A percentile compares a stretch with the other conserved stretches of the same genome.
These are phyloP conservation scores for Lentinula aciculospora DNA, from an alignment of 768 basidiomycete species.

Conservation along the genomic window DNA sequence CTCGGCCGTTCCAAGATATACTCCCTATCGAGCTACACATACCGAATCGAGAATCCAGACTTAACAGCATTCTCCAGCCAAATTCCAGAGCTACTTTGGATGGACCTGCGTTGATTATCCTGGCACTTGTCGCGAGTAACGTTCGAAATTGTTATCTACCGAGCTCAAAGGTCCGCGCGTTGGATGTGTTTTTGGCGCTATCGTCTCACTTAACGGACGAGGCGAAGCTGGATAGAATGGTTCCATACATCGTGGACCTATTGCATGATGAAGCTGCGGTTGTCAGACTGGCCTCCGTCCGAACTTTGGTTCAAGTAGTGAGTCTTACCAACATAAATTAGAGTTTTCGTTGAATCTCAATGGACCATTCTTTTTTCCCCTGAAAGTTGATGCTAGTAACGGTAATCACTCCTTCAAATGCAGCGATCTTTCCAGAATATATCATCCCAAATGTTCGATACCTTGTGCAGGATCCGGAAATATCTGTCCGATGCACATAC, in stretches of 20 bases:
- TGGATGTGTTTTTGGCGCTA: conserved; percentile 85
- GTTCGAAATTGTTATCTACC: conserved; percentile 84
- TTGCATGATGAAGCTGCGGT: conserved; percentile 79
- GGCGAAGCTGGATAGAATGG: conserved; percentile 88
- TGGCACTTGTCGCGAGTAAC: conserved; percentile 84
- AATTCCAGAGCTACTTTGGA: conserved; percentile 61
- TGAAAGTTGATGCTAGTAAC: conserved; percentile 49
- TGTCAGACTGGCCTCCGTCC: conserved; percentile 75
- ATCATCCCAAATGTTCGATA: conserved; percentile 87
- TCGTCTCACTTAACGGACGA: conserved; percentile 85
- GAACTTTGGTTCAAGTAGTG: conserved; percentile 81
- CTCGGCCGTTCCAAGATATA: conserved; percentile 66
- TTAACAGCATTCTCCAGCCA: conserved; percentile 21
- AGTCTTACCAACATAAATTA: too few relatives aligned
- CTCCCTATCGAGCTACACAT: conserved; percentile 57
- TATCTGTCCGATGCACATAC: conserved; percentile 72
- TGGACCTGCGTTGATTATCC: conserved; percentile 83
- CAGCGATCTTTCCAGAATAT: conserved; percentile 88
- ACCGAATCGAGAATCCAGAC: conserved; percentile 45
- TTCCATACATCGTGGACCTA: conserved; percentile 88
- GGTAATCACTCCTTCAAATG: conserved; percentile 82
- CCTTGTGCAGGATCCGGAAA: conserved; percentile 77
- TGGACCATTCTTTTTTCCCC: background rate
- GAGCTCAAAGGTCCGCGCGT: conserved; percentile 76
- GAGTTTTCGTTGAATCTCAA: too few relatives aligned